phyloP scores from a whole-genome alignment of 1,284 basidiomycete genomes.

The Ustilago xerochloae region DNA sequence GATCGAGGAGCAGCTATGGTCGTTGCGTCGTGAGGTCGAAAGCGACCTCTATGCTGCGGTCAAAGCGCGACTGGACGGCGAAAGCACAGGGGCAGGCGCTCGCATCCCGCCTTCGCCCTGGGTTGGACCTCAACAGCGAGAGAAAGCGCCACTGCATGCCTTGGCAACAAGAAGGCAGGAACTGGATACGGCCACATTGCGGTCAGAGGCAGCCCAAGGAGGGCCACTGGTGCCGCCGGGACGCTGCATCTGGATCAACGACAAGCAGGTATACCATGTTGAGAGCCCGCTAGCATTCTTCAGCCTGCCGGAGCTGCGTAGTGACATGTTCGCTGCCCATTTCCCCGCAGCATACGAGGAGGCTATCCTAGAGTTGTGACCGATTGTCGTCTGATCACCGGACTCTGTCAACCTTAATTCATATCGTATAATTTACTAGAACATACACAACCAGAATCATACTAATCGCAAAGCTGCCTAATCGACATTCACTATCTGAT shows the following conservation, averaged over 20 bases:
- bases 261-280: slow-evolving; percentile 53
- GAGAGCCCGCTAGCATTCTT: slow-evolving; percentile 62
- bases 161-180: slow-evolving; percentile 56
- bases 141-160: slow-evolving; percentile 55
- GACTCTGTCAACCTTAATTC: too few species aligned
- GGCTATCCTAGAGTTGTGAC: slow-evolving; percentile 56
- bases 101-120: slow-evolving; percentile 59
- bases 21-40: slow-evolving; percentile 64
- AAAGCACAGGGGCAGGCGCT: slow-evolving; percentile 11
- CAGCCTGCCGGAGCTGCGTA: slow-evolving; percentile 57
- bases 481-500: too few species aligned
- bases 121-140: slow-evolving; percentile 53
- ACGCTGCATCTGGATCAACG: slow-evolving; percentile 58
- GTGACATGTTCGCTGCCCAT: slow-evolving; percentile 62
- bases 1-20: slow-evolving; percentile 63
- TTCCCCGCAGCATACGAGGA: slow-evolving; percentile 66
- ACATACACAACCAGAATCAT: too few species aligned
- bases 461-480: too few species aligned
- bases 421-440: too few species aligned
- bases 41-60: slow-evolving; percentile 63
- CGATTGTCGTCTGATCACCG: too few species aligned
- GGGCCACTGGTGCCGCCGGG: slow-evolving; percentile 62
- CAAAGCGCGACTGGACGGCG: slow-evolving; percentile 49
- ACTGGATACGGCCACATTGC: slow-evolving; percentile 58
- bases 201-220: slow-evolving; percentile 57